A percentile compares a stretch with the other conserved stretches of the same genome.
phyloP scores from a whole-genome alignment of 805 yeast genomes.

The Wickerhamiella nectarea region DNA sequence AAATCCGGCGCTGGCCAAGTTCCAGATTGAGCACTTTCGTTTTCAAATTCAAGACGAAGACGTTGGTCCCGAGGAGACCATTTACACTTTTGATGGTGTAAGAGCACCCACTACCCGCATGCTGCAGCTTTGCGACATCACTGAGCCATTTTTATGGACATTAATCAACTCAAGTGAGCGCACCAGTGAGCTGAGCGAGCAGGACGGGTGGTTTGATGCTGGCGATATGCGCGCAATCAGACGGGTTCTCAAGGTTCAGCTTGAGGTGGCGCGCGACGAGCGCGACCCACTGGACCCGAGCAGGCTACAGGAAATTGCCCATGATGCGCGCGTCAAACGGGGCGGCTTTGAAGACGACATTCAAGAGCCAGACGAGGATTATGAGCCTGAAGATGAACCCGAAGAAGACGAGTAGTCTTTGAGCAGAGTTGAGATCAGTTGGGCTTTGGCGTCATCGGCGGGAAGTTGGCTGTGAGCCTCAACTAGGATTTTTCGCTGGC shows the following conservation, averaged over 20 bases:
- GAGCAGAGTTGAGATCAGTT: not conserved
- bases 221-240: constrained; percentile 52
- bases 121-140: constrained; percentile 67
- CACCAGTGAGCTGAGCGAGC: constrained; percentile 36
- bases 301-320: constrained; percentile 1
- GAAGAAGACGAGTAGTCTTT: not conserved
- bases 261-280: constrained; percentile 43
- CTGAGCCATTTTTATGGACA: constrained; percentile 47
- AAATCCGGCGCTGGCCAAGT: constrained; percentile 40
- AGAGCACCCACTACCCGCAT: constrained; percentile 54
- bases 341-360: not conserved
- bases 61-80: constrained; percentile 20
- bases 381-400: constrained; percentile 1
- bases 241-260: constrained; percentile 56
- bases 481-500: not conserved
- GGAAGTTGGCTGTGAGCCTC: not conserved
- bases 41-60: constrained; percentile 22
- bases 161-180: constrained; percentile 29
- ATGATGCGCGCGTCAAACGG: constrained; percentile 3
- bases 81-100: constrained; percentile 56
- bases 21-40: constrained; percentile 79
- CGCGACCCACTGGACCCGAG: constrained; percentile 18
- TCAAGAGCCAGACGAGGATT: not conserved
- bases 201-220: constrained; percentile 70
- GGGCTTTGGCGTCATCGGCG: not conserved